Base-by-base conservation (phyloP, 2,329 filamentous ascomycete genomes). In the Sporothrix euskadiensis region DNA sequence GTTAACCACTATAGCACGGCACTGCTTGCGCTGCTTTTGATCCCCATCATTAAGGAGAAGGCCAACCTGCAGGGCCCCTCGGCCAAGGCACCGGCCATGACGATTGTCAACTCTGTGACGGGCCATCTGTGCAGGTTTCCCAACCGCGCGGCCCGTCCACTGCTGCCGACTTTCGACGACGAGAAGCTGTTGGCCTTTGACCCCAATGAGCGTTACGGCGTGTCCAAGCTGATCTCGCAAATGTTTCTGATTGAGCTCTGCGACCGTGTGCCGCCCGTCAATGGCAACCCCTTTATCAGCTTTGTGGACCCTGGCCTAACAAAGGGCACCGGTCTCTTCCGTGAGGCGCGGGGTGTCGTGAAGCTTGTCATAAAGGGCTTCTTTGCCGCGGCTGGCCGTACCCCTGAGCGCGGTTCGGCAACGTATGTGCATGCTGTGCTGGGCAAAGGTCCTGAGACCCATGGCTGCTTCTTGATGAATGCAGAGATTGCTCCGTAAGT, bases 11-110 rank as follows among this genome's bases (percentile, higher is more conserved):
- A 80, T 10, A 77, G 79, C 30, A 81, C 80, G 0, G 74, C 74
- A 0, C 72, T 81, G 0, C 73, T 82, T n/a, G 76, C 78, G 0
- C 56, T 87, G 0, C 78, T 87, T 0, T 73, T 88, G 3, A 77
- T 88, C 0, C 86, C 85, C 0, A 82, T 83, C 41, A 78, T 88
- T 22, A 49, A 56, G 19, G 59, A 68, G 14, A 1, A 71, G 56
- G 30, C 32, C 47, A 65, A 57, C 26, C 41, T 19, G 26, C 32
- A 54, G 52, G 63, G 63, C 1, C 26, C 71, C 2, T 26, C 69
- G 1, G 2, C 59, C 35, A 57, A 57, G 22, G 22, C 68, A 0
- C 44, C 69, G 32, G 19, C 75, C 1, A 69, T 79, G 8, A 78
- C 76, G 77, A 65, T 65, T 63, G 73, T 78, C 73, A 76, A 75